Conservation (phyloP, 2,329 filamentous ascomycete genomes). For the Arthrobotrys musiformis region DNA sequence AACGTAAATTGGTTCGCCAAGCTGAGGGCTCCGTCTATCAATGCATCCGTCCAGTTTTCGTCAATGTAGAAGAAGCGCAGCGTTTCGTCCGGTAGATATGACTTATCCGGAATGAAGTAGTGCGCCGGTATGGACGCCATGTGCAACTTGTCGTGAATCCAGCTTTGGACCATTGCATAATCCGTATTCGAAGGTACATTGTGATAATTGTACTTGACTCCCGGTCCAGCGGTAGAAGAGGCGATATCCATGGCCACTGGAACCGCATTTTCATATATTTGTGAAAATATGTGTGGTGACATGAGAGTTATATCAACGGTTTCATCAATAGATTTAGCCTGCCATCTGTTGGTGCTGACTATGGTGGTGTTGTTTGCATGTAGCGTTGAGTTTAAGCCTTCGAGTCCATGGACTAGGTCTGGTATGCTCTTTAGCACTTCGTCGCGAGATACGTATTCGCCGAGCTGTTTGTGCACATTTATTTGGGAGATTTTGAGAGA, state of each 20-base stretch:
- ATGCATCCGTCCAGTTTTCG: constrained; percentile 62
- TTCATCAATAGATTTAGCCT: background rate
- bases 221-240: background rate
- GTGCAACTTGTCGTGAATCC: constrained; percentile 63
- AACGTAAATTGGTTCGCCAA: constrained; percentile 62
- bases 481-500: background rate
- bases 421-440: background rate
- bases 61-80: constrained; percentile 66
- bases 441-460: background rate
- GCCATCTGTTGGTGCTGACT: background rate
- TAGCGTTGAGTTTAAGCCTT: background rate
- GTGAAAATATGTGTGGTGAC: background rate
- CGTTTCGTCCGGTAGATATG: constrained; percentile 61
- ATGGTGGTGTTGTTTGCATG: background rate
- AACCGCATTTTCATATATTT: background rate
- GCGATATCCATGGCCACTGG: background rate
- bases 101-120: constrained; percentile 63
- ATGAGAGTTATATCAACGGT: background rate
- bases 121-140: constrained; percentile 63
- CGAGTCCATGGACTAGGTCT: background rate
- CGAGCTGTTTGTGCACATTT: background rate
- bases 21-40: constrained; percentile 65
- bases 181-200: constrained; percentile 61
- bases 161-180: constrained; percentile 62
- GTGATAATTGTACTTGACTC: constrained; percentile 61